Evolutionary conservation across 257 asterid species (phyloP), one percentile per base, ranked within the genome.

Genomic region (Phtheirospermum japonicum): DNA sequence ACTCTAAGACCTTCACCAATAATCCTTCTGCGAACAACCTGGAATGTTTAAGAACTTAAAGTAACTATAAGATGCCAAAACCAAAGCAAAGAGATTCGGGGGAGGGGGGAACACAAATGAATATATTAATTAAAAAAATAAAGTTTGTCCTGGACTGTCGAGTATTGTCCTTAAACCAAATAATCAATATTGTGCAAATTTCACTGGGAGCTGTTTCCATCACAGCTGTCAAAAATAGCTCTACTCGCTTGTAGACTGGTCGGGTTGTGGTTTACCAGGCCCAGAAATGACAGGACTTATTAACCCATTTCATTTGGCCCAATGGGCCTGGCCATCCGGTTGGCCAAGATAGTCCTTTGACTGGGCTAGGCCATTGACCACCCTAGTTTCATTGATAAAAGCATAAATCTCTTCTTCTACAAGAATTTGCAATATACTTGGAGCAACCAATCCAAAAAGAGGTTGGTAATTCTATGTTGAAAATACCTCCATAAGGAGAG

Each of bases 1-100:
- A 92, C 95, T 75, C 99, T 81, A 50, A 82, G 58, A 72, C 97
- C 99, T 64, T 92, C 96, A 39, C 73, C 63, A 67, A 89, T 80
- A 67, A 92, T 86, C 81, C 99, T 79, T 82, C 72, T 80, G 48
- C 95, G 95, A 46, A 92, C 95, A 66, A 92, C 89, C 99, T 92
- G 83, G 59, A 58, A 72, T 53, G 26, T 20, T 28, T 71, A 69
- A 65, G 72, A 67, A 62, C 19, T 77, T 53, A 69, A 67, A 49
- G 71, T 66, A 71, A 45, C n/a, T n/a, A 42, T 26, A 23, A 62
- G 58, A 61, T 59, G 68, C 42, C 45, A 26, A 76, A 57, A 57
- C 16, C 48, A 45, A 48, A 73, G 62, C 31, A 33, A 70, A 32
- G 66, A 66, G 66, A 63, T n/a, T 50, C 7, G 9, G 18, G 14